A percentile compares a stretch with the other conserved stretches of the same genome.
These are phyloP conservation scores for Kuraishia ogatae DNA, from an alignment of 805 yeast species.

Conservation along the genomic window DNA sequence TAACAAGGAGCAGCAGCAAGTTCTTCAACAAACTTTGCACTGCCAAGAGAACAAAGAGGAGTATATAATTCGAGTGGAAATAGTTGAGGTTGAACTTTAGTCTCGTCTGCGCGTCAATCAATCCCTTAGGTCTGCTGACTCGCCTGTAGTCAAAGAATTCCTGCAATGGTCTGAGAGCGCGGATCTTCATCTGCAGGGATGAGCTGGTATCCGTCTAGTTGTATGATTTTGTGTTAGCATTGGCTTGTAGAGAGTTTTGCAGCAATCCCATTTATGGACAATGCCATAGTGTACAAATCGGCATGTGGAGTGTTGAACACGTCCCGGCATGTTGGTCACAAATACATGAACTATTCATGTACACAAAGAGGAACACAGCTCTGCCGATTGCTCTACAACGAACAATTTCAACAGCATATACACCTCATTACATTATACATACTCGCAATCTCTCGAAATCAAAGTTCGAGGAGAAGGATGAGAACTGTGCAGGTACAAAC, in stretches of 20 bases:
- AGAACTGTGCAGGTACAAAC: constrained; percentile 27
- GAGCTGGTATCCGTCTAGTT: constrained; percentile 23
- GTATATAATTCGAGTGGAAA: constrained; percentile 76
- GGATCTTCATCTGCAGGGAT: constrained; percentile 49
- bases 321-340: too few relatives aligned
- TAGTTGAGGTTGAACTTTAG: constrained; percentile 76
- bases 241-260: neutral
- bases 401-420: neutral
- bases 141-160: constrained; percentile 88
- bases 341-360: neutral
- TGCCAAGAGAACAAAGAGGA: constrained; percentile 59
- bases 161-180: constrained; percentile 72
- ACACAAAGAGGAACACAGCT: too few relatives aligned
- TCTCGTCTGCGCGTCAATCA: constrained; percentile 78
- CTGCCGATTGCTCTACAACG: neutral
- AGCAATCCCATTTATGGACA: neutral
- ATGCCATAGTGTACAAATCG: neutral
- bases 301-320: too few relatives aligned
- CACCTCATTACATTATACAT: constrained; percentile 5
- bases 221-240: neutral
- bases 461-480: constrained; percentile 21
- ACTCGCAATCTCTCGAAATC: constrained; percentile 23
- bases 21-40: constrained; percentile 82
- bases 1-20: constrained; percentile 68
- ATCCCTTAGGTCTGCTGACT: constrained; percentile 74